These are phyloP conservation scores for Aspergillus fumigatus DNA, from an alignment of 2,329 filamentous ascomycete species.

Conservation along the genomic window DNA sequence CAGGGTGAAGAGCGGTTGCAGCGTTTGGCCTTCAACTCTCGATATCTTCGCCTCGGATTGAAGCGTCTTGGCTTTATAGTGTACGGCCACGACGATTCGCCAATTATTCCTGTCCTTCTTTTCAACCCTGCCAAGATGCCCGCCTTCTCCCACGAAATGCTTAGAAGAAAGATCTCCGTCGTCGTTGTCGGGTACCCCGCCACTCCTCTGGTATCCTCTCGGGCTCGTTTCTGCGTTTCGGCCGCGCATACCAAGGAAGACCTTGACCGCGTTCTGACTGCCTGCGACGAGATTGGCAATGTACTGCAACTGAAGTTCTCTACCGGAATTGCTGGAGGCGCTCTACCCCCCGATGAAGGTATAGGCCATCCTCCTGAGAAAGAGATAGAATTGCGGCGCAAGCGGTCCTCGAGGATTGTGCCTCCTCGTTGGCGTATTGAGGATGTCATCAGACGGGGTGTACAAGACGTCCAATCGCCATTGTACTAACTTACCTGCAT, in stretches of 20 bases:
- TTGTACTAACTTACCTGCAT: constrained; percentile 52
- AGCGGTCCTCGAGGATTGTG: constrained; percentile 49
- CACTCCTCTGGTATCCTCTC: constrained; percentile 89
- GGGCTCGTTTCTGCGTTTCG: constrained; percentile 92
- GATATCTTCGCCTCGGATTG: constrained; percentile 93
- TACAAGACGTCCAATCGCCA: constrained; percentile 68
- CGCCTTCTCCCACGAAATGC: constrained; percentile 97
- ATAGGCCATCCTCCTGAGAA: constrained; percentile 59
- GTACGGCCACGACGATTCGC: constrained; percentile 95
- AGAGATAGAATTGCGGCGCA: constrained; percentile 61
- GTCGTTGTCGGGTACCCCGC: constrained; percentile 97
- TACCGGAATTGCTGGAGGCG: constrained; percentile 87
- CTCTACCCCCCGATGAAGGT: constrained; percentile 68
- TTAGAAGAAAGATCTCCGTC: constrained; percentile 93
- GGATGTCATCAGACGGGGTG: constrained; percentile 68
- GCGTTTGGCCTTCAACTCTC: constrained; percentile 94
- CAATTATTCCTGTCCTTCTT: constrained; percentile 88
- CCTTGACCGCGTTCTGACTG: constrained; percentile 79
- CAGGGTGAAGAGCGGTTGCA: constrained; percentile 95
- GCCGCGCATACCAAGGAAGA: constrained; percentile 98
- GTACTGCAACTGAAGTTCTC: constrained; percentile 94
- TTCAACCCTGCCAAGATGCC: constrained; percentile 99
- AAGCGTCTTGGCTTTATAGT: constrained; percentile 97
- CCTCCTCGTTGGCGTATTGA: constrained; percentile 76
- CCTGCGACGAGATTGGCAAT: constrained; percentile 90